Evolutionary conservation across 176 grass and related monocot species (phyloP).

Genomic region (Bolboschoenus planiculmis): DNA sequence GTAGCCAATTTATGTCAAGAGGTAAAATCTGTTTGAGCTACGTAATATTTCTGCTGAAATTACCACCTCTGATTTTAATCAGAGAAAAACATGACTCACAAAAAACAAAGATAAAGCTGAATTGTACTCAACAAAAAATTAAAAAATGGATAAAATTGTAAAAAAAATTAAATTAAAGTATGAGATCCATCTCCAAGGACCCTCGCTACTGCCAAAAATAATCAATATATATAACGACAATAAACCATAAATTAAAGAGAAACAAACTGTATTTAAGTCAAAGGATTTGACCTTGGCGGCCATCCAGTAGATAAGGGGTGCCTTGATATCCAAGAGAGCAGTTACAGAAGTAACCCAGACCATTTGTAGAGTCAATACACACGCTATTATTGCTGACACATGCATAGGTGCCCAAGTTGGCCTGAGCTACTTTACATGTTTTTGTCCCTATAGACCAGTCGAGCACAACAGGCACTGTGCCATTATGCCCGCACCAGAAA

Average conservation of each 20-base stretch:
- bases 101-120: too few species aligned
- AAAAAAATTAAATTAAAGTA: neutral
- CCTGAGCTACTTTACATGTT: neutral
- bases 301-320: neutral
- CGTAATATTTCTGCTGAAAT: too few species aligned
- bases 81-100: too few species aligned
- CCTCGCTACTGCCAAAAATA: neutral
- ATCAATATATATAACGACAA: neutral
- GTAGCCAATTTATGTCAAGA: too few species aligned
- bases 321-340: neutral
- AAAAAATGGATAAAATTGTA: neutral
- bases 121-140: too few species aligned
- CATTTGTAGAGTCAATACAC: neutral
- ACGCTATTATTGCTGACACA: slow-evolving; percentile 7
- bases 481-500: neutral
- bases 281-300: neutral
- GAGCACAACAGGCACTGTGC: neutral
- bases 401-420: neutral
- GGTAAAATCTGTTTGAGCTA: too few species aligned
- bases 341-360: neutral
- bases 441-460: neutral
- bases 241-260: neutral
- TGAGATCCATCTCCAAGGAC: neutral
- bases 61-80: too few species aligned
- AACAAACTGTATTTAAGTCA: neutral